Percentiles rank a stretch among this genome's conserved stretches.
Conservation (phyloP, 805 yeast genomes). For the Metschnikowia noctiluminum region DNA sequence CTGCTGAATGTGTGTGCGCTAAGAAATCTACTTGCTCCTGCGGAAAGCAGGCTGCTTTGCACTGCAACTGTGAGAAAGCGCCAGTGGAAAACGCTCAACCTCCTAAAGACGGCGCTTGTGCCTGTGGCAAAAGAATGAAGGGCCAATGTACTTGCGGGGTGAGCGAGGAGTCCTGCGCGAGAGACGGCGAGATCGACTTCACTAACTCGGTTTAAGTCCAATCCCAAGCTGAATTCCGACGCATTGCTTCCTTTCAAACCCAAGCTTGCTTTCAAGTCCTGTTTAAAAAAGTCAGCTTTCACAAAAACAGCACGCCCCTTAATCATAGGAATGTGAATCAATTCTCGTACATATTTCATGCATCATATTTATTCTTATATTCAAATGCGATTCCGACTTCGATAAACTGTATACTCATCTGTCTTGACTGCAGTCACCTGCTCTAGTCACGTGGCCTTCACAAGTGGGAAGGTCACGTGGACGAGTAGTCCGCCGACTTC, state of each 20-base stretch:
- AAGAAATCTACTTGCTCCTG: slow-evolving; percentile 62
- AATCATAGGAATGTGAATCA: no score
- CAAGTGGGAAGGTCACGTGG: neutral
- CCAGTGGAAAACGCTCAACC: slow-evolving; percentile 48
- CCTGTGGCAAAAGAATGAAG: slow-evolving; percentile 57
- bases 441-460: neutral
- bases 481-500: neutral
- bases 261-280: neutral
- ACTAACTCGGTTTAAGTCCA: slow-evolving; percentile 25
- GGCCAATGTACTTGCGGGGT: slow-evolving; percentile 56
- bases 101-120: slow-evolving; percentile 44
- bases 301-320: no score
- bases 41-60: slow-evolving; percentile 56
- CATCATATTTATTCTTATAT: no score
- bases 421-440: neutral
- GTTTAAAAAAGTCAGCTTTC: no score
- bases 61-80: slow-evolving; percentile 54
- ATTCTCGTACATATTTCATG: no score
- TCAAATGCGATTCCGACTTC: neutral
- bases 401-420: neutral
- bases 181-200: slow-evolving; percentile 61
- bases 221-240: neutral
- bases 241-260: neutral
- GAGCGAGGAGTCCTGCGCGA: slow-evolving; percentile 33
- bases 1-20: slow-evolving; percentile 55